A percentile compares a stretch with the other conserved stretches of the same genome.
These are phyloP conservation scores for Didymella exigua DNA, from an alignment of 2,329 filamentous ascomycete species.

Conservation along the genomic window DNA sequence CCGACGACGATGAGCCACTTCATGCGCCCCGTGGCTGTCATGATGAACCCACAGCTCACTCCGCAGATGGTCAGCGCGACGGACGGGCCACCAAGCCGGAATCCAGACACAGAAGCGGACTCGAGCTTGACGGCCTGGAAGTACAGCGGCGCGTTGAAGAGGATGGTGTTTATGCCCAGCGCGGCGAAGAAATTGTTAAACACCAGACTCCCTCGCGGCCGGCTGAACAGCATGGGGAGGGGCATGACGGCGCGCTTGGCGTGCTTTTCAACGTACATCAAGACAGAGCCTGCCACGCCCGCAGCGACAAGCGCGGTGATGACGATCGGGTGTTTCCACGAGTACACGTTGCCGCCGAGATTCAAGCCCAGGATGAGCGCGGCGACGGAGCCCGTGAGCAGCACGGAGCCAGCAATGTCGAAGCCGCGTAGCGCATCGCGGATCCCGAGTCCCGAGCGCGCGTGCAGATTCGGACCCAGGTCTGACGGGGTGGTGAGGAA, in stretches of 20 bases:
- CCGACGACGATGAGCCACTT: constrained; percentile 51
- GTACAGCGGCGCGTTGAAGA: constrained; percentile 76
- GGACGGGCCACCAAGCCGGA: constrained; percentile 70
- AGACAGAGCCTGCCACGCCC: constrained; percentile 47
- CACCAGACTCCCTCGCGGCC: constrained; percentile 56
- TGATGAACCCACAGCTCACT: constrained; percentile 51
- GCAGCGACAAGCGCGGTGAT: constrained; percentile 54
- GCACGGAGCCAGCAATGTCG: constrained; percentile 56
- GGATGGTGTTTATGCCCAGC: constrained; percentile 60
- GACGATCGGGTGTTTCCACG: constrained; percentile 59
- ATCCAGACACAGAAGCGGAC: constrained; percentile 72
- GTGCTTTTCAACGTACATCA: constrained; percentile 50
- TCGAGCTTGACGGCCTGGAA: constrained; percentile 60
- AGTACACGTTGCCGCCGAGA: constrained; percentile 58
- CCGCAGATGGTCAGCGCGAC: constrained; percentile 53
- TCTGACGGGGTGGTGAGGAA: constrained; percentile 52
- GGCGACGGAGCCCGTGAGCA: constrained; percentile 55
- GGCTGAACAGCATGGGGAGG: constrained; percentile 53
- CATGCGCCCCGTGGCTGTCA: constrained; percentile 52
- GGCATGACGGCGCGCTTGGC: constrained; percentile 56
- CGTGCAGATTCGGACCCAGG: constrained; percentile 54
- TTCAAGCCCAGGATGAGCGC: constrained; percentile 59
- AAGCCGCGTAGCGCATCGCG: constrained; percentile 55
- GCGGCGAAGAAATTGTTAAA: constrained; percentile 60
- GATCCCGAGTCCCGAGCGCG: constrained; percentile 49